Evolutionary conservation across 106 monocot genomes (phyloP), one percentile per base, ranked within the genome.

Genomic region (Alisma plantagoaquatica): DNA sequence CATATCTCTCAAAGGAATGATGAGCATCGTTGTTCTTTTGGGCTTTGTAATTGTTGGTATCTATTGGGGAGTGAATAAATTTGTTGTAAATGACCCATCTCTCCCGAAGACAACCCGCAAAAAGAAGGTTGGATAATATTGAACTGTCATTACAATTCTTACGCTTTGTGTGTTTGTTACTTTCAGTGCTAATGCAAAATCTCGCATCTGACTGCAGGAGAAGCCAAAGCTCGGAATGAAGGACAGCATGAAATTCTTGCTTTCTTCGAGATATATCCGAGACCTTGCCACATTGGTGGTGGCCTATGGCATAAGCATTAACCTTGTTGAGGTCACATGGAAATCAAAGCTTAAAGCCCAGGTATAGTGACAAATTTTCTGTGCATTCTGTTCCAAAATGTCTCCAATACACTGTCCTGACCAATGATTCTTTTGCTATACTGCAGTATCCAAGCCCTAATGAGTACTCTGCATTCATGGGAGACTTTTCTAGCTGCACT

Each of bases 311-410:
- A 88, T 94, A 42, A 88, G 87, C 57, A 94, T 94, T 62, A 96
- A 96, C 64, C 87, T 96, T 63, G 96, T 96, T 46, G 96, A 96
- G 57, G 96, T 96, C 19, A 96, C 96, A 47, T 94, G 94, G 94
- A 94, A 94, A 72, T 94, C 94, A 33, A 94, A 94, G 46, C 84
- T 94, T 24, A 96, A 88, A 58, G 88, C 96, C 33, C 96, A 96
- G 88, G 96, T 96, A 80, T 20, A n/a, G n/a, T n/a, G n/a, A n/a
- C n/a, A n/a, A n/a, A n/a, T n/a, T n/a, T n/a, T n/a, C n/a, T n/a
- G n/a, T n/a, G n/a, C n/a, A n/a, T n/a, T n/a, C n/a, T n/a, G n/a
- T n/a, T n/a, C n/a, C n/a, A n/a, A n/a, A n/a, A n/a, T n/a, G n/a
- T n/a, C n/a, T n/a, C n/a, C n/a, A n/a, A n/a, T n/a, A n/a, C n/a